Base-by-base conservation (phyloP, 306 rosid genomes). In the Oxytropis ochrocephala region DNA sequence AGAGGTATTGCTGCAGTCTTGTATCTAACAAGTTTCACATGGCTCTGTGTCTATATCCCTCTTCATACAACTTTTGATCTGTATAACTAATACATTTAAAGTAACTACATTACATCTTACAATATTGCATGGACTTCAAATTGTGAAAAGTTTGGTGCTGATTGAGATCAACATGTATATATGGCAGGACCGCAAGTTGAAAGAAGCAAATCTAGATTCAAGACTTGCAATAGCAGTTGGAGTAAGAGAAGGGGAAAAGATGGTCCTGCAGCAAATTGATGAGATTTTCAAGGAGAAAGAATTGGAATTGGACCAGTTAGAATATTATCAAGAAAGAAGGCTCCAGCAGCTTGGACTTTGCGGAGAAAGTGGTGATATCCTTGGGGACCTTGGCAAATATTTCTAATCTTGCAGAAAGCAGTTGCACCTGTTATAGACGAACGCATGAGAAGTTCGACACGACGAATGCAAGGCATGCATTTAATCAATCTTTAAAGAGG, bases 311-410 rank as follows among this genome's bases (percentile, higher is more conserved):
- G 71, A 79, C 74, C 50, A 62, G 67, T 80, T 90, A 74, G 91
- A 88, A 78, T 94, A 88, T 62, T 90, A 94, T 74, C 98, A 88
- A 64, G 97, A 94, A 77, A 84, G 98, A 73, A 84, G 97, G 85
- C 96, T 94, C 76, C 87, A 90, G 89, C 96, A 94, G 27, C 97
- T 94, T 73, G 98, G 98, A 36, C 97, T 94, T n/a, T 87, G 86
- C 6, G 96, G 97, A 30, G 98, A 94, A 81, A 88, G 30, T 72
- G 97, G 93, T 67, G 94, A 94, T 18, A 81, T 90, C 54, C 85
- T 94, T 76, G 98, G 98, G 64, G 84, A 81, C 85, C 81, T 82
- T 11, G 66, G 43, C 57, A 74, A 78, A 51, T 82, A 18, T 69
- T 53, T 74, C 30, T 80, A 75, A 75, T 59, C 48, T 61, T 71